phyloP scores from a whole-genome alignment of 2,329 filamentous ascomycete genomes.

The Stagonosporopsis cucurbitacearum region DNA sequence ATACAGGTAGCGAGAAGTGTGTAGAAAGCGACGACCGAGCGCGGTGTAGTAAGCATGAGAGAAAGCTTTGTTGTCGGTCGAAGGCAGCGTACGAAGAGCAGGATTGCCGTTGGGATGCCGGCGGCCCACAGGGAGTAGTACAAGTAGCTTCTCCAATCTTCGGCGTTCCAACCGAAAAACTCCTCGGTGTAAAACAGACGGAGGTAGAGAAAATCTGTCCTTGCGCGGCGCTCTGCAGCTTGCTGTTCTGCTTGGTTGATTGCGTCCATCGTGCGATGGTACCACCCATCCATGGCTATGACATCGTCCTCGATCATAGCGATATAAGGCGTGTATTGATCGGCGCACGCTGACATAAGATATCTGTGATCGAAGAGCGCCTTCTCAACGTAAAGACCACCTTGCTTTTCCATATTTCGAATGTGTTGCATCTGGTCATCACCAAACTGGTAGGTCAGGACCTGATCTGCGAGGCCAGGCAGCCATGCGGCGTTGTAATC shows the following conservation, averaged over 20 bases:
- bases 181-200: constrained; percentile 57
- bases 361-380: constrained; percentile 54
- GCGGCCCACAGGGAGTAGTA: constrained; percentile 41
- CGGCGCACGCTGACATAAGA: constrained; percentile 51
- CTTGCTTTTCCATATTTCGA: constrained; percentile 37
- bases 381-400: constrained; percentile 48
- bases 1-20: constrained; percentile 20
- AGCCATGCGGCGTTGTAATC: constrained; percentile 53
- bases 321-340: constrained; percentile 49
- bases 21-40: constrained; percentile 31
- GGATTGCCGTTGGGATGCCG: constrained; percentile 27
- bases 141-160: constrained; percentile 50
- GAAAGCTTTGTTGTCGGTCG: constrained; percentile 29
- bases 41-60: constrained; percentile 27
- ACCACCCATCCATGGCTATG: constrained; percentile 57
- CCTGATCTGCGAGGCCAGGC: constrained; percentile 47
- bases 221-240: constrained; percentile 29
- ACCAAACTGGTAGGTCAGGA: constrained; percentile 50
- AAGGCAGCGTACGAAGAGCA: constrained; percentile 36
- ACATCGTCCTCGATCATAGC: constrained; percentile 57
- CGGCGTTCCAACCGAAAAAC: constrained; percentile 55
- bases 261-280: constrained; percentile 49
- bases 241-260: constrained; percentile 44
- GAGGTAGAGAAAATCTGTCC: constrained; percentile 50
- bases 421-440: constrained; percentile 46